Conservation (phyloP, 768 basidiomycete species). For the Cystoderma amianthinum region DNA sequence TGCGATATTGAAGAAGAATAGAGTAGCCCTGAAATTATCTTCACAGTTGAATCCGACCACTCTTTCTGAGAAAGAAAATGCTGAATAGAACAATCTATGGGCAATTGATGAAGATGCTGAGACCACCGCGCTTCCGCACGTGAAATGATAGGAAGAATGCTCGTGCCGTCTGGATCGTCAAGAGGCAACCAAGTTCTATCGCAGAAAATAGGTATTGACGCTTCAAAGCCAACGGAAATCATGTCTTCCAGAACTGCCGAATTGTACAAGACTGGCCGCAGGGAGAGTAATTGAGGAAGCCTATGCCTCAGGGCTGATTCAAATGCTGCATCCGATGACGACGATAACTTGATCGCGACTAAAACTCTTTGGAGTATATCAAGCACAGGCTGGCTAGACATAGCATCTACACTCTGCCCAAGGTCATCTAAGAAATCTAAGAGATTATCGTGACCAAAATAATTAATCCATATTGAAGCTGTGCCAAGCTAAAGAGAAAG, state of each 20-base stretch:
- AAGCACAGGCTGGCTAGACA: slow-evolving; percentile 4
- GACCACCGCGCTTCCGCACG: slow-evolving; percentile 26
- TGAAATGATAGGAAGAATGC: slow-evolving; percentile 13
- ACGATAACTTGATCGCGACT: slow-evolving; percentile 16
- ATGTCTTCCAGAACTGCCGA: slow-evolving; percentile 37
- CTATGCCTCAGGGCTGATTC: slow-evolving; percentile 20
- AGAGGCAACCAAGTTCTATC: slow-evolving; percentile 14
- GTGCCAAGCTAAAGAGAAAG: background rate
- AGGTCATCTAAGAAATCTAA: slow-evolving; percentile 37
- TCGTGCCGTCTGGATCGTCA: slow-evolving; percentile 6
- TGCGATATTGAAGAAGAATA: slow-evolving; percentile 27
- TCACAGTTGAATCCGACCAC: slow-evolving; percentile 38
- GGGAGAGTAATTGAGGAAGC: slow-evolving; percentile 28
- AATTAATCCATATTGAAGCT: slow-evolving; percentile 50
- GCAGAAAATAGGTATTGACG: slow-evolving; percentile 28
- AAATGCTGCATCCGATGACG: slow-evolving; percentile 13
- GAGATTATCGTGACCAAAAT: slow-evolving; percentile 34
- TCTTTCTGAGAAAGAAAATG: slow-evolving; percentile 30
- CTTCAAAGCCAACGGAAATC: slow-evolving; percentile 33
- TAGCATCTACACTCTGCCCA: slow-evolving; percentile 6
- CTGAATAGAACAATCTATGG: slow-evolving; percentile 17
- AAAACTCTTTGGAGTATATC: slow-evolving; percentile 30
- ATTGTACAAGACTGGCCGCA: slow-evolving; percentile 25
- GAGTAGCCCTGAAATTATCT: slow-evolving; percentile 33
- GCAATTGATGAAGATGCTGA: slow-evolving; percentile 11